phyloP scores from a whole-genome alignment of 768 basidiomycete genomes.

The Lanmaoa pseudosensibilis region DNA sequence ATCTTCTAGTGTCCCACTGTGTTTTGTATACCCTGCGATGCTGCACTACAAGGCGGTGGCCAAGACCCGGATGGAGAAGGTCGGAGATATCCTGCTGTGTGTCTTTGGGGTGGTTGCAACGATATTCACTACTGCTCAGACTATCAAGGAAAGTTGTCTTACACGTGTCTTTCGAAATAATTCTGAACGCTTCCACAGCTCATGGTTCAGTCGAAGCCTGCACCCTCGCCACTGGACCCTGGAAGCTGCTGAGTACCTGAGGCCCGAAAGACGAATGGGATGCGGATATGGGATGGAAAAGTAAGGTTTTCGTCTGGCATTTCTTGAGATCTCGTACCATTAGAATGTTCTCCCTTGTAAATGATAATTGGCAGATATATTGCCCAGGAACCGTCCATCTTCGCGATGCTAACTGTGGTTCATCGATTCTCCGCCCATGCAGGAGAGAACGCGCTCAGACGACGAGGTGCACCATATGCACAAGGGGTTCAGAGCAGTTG shows the following conservation, averaged over 20 bases:
- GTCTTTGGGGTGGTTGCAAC: constrained; percentile 73
- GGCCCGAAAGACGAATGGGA: constrained; percentile 1
- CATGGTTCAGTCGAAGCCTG: constrained; percentile 53
- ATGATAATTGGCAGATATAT: constrained; percentile 12
- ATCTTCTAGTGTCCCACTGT: constrained; percentile 75
- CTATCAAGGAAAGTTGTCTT: constrained; percentile 51
- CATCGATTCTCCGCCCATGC: constrained; percentile 21
- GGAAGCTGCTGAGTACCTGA: constrained; percentile 28
- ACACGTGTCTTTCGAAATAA: neutral
- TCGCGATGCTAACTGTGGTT: constrained; percentile 7
- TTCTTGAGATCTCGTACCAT: constrained; percentile 14
- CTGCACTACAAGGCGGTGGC: constrained; percentile 88
- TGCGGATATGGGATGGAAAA: neutral
- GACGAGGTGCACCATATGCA: neutral
- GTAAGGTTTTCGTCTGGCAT: neutral
- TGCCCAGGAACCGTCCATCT: constrained; percentile 15
- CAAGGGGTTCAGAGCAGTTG: neutral
- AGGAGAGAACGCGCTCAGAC: constrained; percentile 8
- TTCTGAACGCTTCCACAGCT: constrained; percentile 41
- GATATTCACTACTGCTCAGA: constrained; percentile 79
- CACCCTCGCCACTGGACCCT: constrained; percentile 37
- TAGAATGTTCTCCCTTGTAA: constrained; percentile 10
- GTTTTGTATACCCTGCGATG: constrained; percentile 93
- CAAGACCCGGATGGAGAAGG: constrained; percentile 62
- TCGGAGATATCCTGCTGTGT: constrained; percentile 69